Percentiles rank a stretch among this genome's conserved stretches.
Evolutionary conservation across 305 asterid species (phyloP).

Genomic region (Fraxinus ornus): DNA sequence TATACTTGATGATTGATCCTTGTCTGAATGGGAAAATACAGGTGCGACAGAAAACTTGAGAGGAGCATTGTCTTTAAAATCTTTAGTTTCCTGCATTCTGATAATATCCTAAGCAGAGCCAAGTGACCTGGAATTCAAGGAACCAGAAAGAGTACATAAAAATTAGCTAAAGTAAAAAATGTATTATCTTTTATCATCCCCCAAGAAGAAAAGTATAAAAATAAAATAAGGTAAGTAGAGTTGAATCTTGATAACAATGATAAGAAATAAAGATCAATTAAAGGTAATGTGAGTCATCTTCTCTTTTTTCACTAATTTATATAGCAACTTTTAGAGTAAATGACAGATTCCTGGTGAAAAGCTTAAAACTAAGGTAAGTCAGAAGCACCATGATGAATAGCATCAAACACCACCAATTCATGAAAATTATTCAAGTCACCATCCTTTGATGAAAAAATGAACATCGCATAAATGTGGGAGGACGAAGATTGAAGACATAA

Average conservation of each 20-base stretch:
- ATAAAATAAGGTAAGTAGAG: background rate
- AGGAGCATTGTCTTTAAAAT: conserved; percentile 32
- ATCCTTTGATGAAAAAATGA: background rate
- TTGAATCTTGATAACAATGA: background rate
- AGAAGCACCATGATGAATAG: background rate
- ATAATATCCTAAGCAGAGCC: conserved; percentile 30
- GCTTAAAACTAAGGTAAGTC: background rate
- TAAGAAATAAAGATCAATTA: background rate
- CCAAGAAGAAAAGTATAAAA: background rate
- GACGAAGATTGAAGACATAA: no score
- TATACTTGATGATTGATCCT: conserved; percentile 37
- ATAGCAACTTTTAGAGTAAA: background rate
- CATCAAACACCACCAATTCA: background rate
- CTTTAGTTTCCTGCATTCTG: conserved; percentile 61
- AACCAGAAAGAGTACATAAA: conserved; percentile 4
- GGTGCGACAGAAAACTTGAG: conserved; percentile 39
- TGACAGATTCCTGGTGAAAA: background rate
- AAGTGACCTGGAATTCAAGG: conserved; percentile 31
- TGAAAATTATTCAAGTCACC: background rate
- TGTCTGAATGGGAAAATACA: conserved; percentile 31
- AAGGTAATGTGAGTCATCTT: background rate
- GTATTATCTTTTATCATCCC: background rate
- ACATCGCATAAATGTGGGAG: no score
- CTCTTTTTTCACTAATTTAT: background rate
- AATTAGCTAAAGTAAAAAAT: background rate